These are phyloP conservation scores for Neckera pumila DNA, from an alignment of 225 moss, liverwort and hornwort genomes.

Conservation along the genomic window DNA sequence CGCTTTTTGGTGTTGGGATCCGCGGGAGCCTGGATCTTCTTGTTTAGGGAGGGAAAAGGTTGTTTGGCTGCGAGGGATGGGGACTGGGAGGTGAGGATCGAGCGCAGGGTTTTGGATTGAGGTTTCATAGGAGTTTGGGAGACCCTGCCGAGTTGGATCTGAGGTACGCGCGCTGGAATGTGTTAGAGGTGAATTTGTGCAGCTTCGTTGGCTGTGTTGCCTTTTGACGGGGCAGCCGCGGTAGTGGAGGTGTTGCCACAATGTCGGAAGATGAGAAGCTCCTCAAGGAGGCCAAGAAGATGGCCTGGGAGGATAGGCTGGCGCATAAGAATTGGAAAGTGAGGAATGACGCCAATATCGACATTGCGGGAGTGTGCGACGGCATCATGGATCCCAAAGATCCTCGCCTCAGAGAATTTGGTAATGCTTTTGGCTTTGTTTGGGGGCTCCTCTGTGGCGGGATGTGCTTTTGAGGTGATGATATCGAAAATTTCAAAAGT, in stretches of 20 bases:
- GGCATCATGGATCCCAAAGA: slow-evolving; percentile 91
- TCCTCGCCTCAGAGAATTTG: slow-evolving; percentile 74
- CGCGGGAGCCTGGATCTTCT: slow-evolving; percentile 7
- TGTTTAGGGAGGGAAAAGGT: neutral
- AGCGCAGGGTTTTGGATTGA: slow-evolving; percentile 8
- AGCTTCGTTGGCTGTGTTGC: neutral
- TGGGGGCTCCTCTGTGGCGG: neutral
- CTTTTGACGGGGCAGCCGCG: neutral
- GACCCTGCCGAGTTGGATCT: slow-evolving; percentile 3
- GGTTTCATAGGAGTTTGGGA: neutral
- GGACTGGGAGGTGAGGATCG: neutral
- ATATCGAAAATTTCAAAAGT: neutral
- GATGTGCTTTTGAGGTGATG: neutral
- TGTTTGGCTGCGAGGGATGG: neutral
- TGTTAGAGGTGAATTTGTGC: slow-evolving; percentile 22
- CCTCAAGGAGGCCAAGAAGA: slow-evolving; percentile 98
- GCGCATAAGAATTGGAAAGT: slow-evolving; percentile 99
- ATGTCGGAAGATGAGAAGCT: slow-evolving; percentile 99
- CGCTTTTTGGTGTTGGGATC: neutral
- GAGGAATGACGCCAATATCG: slow-evolving; percentile 86
- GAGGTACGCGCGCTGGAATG: slow-evolving; percentile 10
- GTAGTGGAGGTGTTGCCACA: neutral
- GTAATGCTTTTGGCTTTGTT: neutral
- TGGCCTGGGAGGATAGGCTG: slow-evolving; percentile 93
- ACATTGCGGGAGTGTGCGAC: slow-evolving; percentile 76